Conservation (phyloP, 73 alveolate genomes). For the Paramecium biaurelia region DNA sequence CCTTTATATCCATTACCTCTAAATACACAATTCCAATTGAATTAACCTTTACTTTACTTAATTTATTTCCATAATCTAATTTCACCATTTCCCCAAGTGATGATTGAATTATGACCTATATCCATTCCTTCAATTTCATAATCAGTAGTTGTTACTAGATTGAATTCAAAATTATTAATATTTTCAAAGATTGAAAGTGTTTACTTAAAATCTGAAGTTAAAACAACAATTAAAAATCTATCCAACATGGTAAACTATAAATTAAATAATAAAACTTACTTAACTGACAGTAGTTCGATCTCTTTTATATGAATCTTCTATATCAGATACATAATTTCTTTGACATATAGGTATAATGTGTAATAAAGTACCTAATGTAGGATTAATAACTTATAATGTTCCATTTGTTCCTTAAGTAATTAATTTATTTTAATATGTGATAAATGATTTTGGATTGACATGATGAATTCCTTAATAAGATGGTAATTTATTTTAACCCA, state of each 20-base stretch:
- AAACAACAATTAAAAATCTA: not conserved
- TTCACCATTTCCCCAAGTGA: slow-evolving; percentile 14
- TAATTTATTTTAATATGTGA: not conserved
- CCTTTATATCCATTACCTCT: slow-evolving; percentile 19
- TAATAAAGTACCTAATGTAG: not conserved
- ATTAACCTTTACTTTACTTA: not conserved
- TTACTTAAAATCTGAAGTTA: not conserved
- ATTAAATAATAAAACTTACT: not conserved
- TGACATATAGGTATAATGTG: not conserved
- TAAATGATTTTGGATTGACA: not conserved
- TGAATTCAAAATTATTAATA: not conserved
- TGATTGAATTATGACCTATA: not conserved
- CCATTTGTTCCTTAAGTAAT: not conserved
- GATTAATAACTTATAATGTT: not conserved
- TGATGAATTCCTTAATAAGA: not conserved
- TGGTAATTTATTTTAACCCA: not conserved
- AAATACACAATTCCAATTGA: not conserved
- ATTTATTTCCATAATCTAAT: not conserved
- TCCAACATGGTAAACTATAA: not conserved
- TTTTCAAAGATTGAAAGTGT: not conserved
- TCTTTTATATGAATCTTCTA: not conserved
- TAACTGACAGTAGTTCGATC: not conserved
- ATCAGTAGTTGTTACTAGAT: not conserved
- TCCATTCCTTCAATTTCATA: not conserved
- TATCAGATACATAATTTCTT: not conserved